Base-by-base conservation (phyloP, 306 rosid species). In the Rosa lucieae region DNA sequence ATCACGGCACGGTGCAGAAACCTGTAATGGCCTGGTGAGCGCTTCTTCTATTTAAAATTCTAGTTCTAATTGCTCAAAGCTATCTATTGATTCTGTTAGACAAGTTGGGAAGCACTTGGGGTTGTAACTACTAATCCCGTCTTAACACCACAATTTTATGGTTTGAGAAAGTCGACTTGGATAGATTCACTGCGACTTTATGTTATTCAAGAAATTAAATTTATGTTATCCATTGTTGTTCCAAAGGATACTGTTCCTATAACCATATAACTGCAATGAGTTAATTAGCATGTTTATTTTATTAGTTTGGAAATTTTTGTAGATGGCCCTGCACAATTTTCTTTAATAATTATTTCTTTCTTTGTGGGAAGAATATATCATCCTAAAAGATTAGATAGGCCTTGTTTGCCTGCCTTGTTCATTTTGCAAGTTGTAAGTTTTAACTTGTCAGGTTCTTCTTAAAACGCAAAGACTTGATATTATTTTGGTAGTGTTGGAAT, bases 21-120 rank as follows among this genome's bases (percentile, higher is more conserved):
- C 53, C 76, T 67, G 61, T 44, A 35, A 32, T 37, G 87, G 79
- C 75, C 76, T 78, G 89, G 90, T 77, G 82, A 87, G 84, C 32
- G 55, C 58, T 72, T 67, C 40, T 53, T 21, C 23, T 52, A 43
- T 26, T 72, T 72, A 44, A 37, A 35, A 49, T 12, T 51, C 18
- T 35, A 10, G 43, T 62, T 17, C 5, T 21, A 48, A 23, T 56
- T 32, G 13, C 23, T 48, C 40, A 1, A 58, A 48, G 44, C 56
- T 56, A 8, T 55, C 48, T 10, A 10, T 42, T 21, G 39, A n/a
- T 5, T 68, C 32, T 17, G 40, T 21, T 55, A 10, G 59, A 23
- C 12, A 56, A 29, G 26, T 56, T 26, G 2, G 59, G 62, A 70
- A 58, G 47, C 70, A 12, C 56, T 4, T 35, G 20, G 11, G 9